Evolutionary conservation across 169 alveolate genomes (phyloP), one percentile per base, ranked within the genome.

Genomic region (Cryptosporidium sp.): DNA sequence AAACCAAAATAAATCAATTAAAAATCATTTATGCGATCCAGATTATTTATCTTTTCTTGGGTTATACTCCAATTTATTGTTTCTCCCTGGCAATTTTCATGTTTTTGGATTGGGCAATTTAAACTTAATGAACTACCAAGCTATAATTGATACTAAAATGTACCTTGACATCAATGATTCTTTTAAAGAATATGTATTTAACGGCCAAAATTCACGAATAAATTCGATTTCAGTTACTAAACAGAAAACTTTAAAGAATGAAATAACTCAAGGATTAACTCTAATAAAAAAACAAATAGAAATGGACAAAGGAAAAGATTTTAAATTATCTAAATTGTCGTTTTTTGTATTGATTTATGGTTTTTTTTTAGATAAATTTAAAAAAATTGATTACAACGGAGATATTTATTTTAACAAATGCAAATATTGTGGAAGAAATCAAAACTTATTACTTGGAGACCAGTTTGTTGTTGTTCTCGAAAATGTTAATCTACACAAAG

Each of bases 81-180:
- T 73, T 8, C 21, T 37, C 35, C 21, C 16, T 6, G 55, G 70
- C 12, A 73, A 59, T 59, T n/a, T n/a, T 65, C 52, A 73, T 8
- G 0, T 51, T 1, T 31, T 10, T 33, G 51, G 39, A 2, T 33
- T 21, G 35, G 35, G n/a, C 16, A 51, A 31, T 37, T 26, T 43
- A n/a, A 73, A 73, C 55, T 18, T n/a, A 8, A 37, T 73, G 16
- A 55, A 55, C 31, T 55, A 16, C 37, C 69, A 80, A 41, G 74
- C 89, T n/a, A 41, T 59, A 58, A 62, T 80, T 18, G 89, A 80
- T 39, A 48, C 65, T 41, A 65, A 65, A 23, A 59, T 67, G 68
- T 62, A 39, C 35, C 12, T 67, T 8, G 89, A 59, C 18, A 62
- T 80, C 37, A 48, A 62, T 37, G 21, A 48, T 67, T 80, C 89